Percentiles rank a stretch among this genome's conserved stretches.
Conservation (phyloP, 257 asterid genomes). For the Nicotiana tomentosiformis region DNA sequence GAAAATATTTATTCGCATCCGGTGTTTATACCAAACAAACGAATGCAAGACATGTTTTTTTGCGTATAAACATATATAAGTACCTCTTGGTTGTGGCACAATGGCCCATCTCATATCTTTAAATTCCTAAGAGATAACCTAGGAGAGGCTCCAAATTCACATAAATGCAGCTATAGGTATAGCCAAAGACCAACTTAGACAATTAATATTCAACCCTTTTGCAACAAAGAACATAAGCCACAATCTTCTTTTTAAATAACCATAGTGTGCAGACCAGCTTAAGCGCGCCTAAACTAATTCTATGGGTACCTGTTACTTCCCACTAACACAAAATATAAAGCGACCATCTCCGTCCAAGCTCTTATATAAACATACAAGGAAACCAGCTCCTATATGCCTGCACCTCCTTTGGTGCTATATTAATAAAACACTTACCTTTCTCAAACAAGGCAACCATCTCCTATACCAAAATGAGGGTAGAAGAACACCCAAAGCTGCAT, state of each 20-base stretch:
- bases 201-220: background rate
- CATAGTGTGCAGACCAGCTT: no score
- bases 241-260: background rate
- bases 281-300: no score
- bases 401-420: background rate
- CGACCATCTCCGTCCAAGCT: no score
- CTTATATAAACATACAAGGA: background rate
- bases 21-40: background rate
- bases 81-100: background rate
- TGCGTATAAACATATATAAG: background rate
- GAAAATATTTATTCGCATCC: background rate
- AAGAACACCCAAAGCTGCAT: conserved; percentile 12
- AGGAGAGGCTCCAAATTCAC: background rate
- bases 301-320: no score
- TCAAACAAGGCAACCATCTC: background rate
- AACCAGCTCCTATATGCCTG: background rate
- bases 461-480: background rate
- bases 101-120: background rate
- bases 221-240: background rate
- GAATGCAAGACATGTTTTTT: background rate
- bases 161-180: background rate
- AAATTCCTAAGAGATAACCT: background rate
- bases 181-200: background rate
- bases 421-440: background rate
- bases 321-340: no score